Evolutionary conservation across 169 alveolate genomes (phyloP).

Genomic region (Plasmodium blacklocki): DNA sequence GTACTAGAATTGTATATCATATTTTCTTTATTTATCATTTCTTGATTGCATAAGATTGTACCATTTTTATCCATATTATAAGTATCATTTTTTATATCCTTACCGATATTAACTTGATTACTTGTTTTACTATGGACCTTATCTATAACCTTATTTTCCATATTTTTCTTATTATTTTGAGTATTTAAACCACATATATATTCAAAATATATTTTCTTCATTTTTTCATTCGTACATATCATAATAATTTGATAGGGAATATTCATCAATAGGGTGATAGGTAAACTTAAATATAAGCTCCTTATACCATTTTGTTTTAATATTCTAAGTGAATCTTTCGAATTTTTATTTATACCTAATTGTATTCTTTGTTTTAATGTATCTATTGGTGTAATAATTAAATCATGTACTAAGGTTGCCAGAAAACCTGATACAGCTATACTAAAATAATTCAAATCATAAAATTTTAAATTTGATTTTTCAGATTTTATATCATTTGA

Average conservation of each 20-base stretch:
- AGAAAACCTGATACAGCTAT: slow-evolving; percentile 94
- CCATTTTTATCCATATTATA: background rate
- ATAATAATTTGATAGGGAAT: slow-evolving; percentile 95
- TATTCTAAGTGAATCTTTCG: slow-evolving; percentile 72
- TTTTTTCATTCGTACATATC: slow-evolving; percentile 93
- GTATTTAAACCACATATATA: slow-evolving; percentile 5
- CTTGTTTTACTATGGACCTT: background rate
- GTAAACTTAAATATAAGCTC: slow-evolving; percentile 93
- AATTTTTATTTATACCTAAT: slow-evolving; percentile 87
- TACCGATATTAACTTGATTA: background rate
- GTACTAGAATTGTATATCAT: too few species aligned
- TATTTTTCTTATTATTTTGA: slow-evolving; percentile 7
- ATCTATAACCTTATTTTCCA: slow-evolving; percentile 1
- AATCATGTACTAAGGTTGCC: slow-evolving; percentile 96
- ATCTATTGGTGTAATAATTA: slow-evolving; percentile 97
- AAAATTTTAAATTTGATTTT: slow-evolving; percentile 35
- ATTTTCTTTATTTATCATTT: too few species aligned
- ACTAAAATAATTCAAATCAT: slow-evolving; percentile 79
- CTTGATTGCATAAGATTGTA: too few species aligned
- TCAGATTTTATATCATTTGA: slow-evolving; percentile 6
- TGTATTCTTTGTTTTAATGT: slow-evolving; percentile 96
- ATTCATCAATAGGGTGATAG: slow-evolving; percentile 96
- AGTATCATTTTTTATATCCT: background rate
- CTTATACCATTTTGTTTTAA: slow-evolving; percentile 92
- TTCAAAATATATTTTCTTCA: slow-evolving; percentile 85